Conservation (phyloP, 1,284 basidiomycete genomes). For the Papiliotrema fonsecae region DNA sequence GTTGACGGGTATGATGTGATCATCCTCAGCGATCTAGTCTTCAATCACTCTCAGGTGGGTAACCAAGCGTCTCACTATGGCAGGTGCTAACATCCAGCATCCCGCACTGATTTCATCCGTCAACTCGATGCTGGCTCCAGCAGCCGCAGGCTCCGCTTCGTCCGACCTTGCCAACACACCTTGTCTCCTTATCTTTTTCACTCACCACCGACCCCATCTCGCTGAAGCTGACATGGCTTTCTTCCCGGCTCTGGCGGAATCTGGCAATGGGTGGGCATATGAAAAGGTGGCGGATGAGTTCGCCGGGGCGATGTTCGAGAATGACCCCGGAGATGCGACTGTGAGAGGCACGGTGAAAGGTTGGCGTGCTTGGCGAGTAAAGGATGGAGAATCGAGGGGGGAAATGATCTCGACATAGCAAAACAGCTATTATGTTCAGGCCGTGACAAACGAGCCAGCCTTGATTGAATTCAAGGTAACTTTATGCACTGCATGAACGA, state of each 20-base stretch:
- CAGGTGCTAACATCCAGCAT: constrained; percentile 51
- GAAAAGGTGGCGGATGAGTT: constrained; percentile 65
- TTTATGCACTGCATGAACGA: no score
- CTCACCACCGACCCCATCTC: constrained; percentile 82
- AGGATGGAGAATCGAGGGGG: constrained; percentile 11
- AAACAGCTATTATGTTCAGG: background rate
- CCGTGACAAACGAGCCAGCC: no score
- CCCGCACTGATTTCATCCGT: constrained; percentile 75
- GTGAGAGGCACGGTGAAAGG: constrained; percentile 60
- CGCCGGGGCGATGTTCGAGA: constrained; percentile 77
- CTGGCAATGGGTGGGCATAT: constrained; percentile 63
- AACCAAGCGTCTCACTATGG: background rate
- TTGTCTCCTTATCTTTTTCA: constrained; percentile 80
- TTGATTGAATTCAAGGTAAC: no score
- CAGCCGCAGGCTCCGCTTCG: constrained; percentile 26
- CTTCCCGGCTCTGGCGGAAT: constrained; percentile 52
- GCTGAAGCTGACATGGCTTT: constrained; percentile 81
- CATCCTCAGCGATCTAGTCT: constrained; percentile 77
- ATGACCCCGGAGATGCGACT: constrained; percentile 69
- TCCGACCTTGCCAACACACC: constrained; percentile 44
- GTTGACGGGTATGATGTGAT: constrained; percentile 65
- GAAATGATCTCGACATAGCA: background rate
- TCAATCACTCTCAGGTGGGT: constrained; percentile 47
- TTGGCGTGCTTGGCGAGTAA: constrained; percentile 37
- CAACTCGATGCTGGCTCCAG: constrained; percentile 50